Base-by-base conservation (phyloP, 2,329 filamentous ascomycete species). In the Lasiodiplodia hormozganensis region DNA sequence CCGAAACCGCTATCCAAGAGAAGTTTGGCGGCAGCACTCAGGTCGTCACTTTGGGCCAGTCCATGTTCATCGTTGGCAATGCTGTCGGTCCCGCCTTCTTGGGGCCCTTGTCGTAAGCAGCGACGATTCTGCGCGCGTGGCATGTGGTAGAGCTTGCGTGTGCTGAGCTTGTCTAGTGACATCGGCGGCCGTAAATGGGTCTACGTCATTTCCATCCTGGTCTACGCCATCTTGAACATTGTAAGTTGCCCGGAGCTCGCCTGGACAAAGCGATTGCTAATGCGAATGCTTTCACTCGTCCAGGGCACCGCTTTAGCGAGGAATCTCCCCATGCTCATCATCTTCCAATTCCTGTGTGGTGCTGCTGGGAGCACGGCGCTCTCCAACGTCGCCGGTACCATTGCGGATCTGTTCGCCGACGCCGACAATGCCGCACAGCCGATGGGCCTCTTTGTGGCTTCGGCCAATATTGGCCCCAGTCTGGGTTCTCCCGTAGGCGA, bases 131-230 rank as follows among this genome's bases (percentile, higher is more conserved):
- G 31, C 40, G 58, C 58, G 40, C 25, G 25, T 18, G 23, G n/a
- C 38, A 25, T 60, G 31, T n/a, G 25, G 57, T 60, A 21, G 23
- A 51, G 36, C 58, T 51, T 49, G 58, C 23, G 58, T 62, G 62
- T 65, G 52, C 58, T 65, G 67, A 68, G 67, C 67, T 36, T 57
- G 21, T 43, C 3, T 43, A 68, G 67, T 65, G 67, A 68, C 52
- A 68, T 68, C 58, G 67, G 67, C 38, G 67, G 67, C 38, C 67
- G 67, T 14, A 68, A 68, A 68, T 68, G 67, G 67, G 67, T 68
- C 38, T 68, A 68, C 58, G 67, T 65, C 36, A 43, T 57, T 11
- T 68, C 67, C 51, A 68, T 68, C 31, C 58, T 64, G 23, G 11
- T 68, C 18, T 68, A 58, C 38, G 67, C 67, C 51, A 54, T 68